Base-by-base conservation (phyloP, 768 basidiomycete species). In the Lactarius tabidus region DNA sequence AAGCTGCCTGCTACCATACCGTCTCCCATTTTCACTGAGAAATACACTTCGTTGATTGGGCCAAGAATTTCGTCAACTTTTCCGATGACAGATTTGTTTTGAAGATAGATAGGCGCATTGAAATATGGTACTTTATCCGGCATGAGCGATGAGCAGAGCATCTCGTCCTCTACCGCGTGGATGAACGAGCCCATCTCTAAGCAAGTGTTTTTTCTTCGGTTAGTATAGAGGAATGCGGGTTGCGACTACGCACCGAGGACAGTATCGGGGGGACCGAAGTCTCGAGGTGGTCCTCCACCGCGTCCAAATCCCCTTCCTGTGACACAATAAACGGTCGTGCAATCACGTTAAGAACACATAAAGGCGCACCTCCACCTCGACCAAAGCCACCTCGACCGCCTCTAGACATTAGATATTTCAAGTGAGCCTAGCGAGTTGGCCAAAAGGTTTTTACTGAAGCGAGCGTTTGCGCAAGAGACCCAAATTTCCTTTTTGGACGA, bases 1-100 rank as follows among this genome's bases (percentile, higher is more conserved):
- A 99, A 99, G 75, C 92, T 94, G 70, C 79, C 89, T 9, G 97
- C 95, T 56, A 95, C 86, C 89, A 98, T 94, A 36, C 97, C 97
- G 64, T 91, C 89, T 23, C 88, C 85, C 90, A 98, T 97, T 81
- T 98, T 99, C 69, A 99, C 84, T 3, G 95, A 95, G 74, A 99
- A 98, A 77, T 87, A 98, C 64, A 98, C 95, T 75, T 98, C 94
- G 74, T 97, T 99, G 75, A 99, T 95, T 18, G 97, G 96, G 2
- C 97, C 97, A n/a, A 99, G 84, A 70, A 99, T 98, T 77, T 99
- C 97, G 77, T 99, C 97, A 48, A 99, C 90, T 79, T 97, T 98
- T 67, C 97, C 96, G 67, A 98, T 93, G 69, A 86, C 82, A 12
- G 93, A 91, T 78, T 97, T 98, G 77, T 98, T 97, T 81, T 93